A percentile compares a stretch with the other conserved stretches of the same genome.
These are phyloP conservation scores for Chlorella vulgaris DNA, from an alignment of 139 green algal species.

Conservation along the genomic window DNA sequence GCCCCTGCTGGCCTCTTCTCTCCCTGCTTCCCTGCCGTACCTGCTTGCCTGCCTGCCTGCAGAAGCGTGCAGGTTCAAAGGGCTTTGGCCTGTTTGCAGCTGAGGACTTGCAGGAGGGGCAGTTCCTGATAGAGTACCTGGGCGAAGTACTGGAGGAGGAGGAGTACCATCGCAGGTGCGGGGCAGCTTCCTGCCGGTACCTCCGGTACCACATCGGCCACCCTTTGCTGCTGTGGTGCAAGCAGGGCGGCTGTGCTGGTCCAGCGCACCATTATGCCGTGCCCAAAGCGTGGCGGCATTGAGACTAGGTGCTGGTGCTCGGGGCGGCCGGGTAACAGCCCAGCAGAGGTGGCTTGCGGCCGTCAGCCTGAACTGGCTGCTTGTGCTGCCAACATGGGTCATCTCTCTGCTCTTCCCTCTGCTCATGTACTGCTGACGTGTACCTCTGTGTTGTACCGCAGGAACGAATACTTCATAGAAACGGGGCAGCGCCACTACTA, in stretches of 20 bases:
- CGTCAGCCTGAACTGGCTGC: not conserved
- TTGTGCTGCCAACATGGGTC: too few species aligned
- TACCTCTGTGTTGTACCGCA: slow-evolving; percentile 3
- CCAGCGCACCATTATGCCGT: too few species aligned
- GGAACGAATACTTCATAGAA: slow-evolving; percentile 84
- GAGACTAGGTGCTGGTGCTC: too few species aligned
- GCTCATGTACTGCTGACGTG: not conserved
- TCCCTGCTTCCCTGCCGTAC: too few species aligned
- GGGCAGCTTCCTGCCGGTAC: not conserved
- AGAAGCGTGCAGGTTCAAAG: slow-evolving; percentile 83
- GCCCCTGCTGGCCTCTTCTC: too few species aligned
- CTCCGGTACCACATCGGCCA: not conserved
- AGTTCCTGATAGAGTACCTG: slow-evolving; percentile 98
- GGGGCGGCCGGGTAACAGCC: too few species aligned
- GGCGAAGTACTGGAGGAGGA: slow-evolving; percentile 97
- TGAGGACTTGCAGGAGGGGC: slow-evolving; percentile 75
- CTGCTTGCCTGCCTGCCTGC: slow-evolving; percentile 12
- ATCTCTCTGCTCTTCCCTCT: too few species aligned
- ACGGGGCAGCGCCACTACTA: slow-evolving; percentile 94
- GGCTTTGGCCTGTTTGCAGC: slow-evolving; percentile 88
- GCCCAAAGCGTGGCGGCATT: too few species aligned
- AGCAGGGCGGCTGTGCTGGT: too few species aligned
- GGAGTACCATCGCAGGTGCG: slow-evolving; percentile 79
- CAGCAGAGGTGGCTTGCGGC: too few species aligned
- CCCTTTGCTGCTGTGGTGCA: not conserved